Evolutionary conservation across 2,329 filamentous ascomycete species (phyloP), one percentile per base, ranked within the genome.

Genomic region (Alternaria panax): DNA sequence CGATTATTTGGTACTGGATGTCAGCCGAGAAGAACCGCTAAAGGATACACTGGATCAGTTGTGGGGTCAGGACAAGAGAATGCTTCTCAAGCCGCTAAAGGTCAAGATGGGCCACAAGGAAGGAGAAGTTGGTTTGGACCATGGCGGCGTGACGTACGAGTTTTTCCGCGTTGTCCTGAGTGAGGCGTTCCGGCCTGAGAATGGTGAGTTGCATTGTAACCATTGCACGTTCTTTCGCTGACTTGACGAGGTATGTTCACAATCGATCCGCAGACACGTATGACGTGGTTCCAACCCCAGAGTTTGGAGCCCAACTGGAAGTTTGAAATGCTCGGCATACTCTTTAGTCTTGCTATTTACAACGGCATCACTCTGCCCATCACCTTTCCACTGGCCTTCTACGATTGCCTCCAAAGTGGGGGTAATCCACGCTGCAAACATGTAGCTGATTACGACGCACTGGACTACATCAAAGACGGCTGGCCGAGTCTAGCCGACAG

Each of bases 101-200:
- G 90, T 99, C 8, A 89, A 92, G 51, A 86, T 98, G 57, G 93
- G 93, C 4, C 90, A 76, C 14, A 60, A 92, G 73, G 89, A 92
- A 53, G 92, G 92, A 28, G 95, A 98, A 76, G 89, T 96, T 75
- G 95, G 95, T 0, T 87, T 96, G 32, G 95, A 99, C 76, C 92
- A 94, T 48, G 95, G 95, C 42, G 95, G 95, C 63, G 93, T 99
- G 1, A 94, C 97, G 69, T 93, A 97, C 75, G 95, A 99, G 65
- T 98, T 97, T 75, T 98, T 99, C 80, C 88, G 92, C 16, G 80
- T 97, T 27, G 88, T 92, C 18, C 88, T 97, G 67, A 87, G 87
- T 1, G 90, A 96, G 71, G 91, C 91, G 4, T 84, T 98, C 45
- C 85, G 92, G 68, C 90, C 92, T 5, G 85, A 88, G 42, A 92